Evolutionary conservation across 1,139 yeast species (phyloP), one percentile per base, ranked within the genome.

Genomic region (Pichia sp.): DNA sequence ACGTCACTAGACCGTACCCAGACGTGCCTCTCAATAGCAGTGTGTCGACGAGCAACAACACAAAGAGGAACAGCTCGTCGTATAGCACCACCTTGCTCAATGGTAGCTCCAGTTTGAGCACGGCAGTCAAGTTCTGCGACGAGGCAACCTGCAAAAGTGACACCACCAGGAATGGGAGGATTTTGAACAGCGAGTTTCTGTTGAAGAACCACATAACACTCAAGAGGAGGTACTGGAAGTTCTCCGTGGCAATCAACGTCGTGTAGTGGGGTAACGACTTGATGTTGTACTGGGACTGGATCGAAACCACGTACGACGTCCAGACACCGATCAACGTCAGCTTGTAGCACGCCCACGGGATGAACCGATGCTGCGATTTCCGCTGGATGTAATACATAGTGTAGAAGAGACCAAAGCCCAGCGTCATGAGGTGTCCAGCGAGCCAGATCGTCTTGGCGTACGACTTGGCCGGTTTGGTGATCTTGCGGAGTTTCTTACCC

Each of bases 111-210:
- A 72, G 65, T 23, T 73, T 70, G 48, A 73, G 64, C 9, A 83
- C 66, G 6, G 74, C 72, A 8, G 66, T 60, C 28, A 82, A 58
- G 18, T 80, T 70, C 61, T 70, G 73, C 48, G 63, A 62, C 31
- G 65, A 61, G 1, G 79, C 69, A 46, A 85, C 52, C 60, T 86
- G 93, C 60, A 85, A 70, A 28, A 78, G 55, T 13, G 91, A 75
- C 48, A 84, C 71, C 48, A 82, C 62, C 58, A 74, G 70, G 63
- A 72, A 83, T 22, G 93, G 93, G 21, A 82, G 55, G 46, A 85
- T 60, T 64, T 85, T 85, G 68, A 82, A 83, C n/a, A 79, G 67
- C 1, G 89, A 82, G 57, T 77, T 74, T 67, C 86, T 81, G 31
- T 85, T 80, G 55, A 84, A 67, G 44, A 81, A 64, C 91, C 91